Evolutionary conservation across 2,329 filamentous ascomycete species (phyloP).

Genomic region (Sodiomyces alkalinus): DNA sequence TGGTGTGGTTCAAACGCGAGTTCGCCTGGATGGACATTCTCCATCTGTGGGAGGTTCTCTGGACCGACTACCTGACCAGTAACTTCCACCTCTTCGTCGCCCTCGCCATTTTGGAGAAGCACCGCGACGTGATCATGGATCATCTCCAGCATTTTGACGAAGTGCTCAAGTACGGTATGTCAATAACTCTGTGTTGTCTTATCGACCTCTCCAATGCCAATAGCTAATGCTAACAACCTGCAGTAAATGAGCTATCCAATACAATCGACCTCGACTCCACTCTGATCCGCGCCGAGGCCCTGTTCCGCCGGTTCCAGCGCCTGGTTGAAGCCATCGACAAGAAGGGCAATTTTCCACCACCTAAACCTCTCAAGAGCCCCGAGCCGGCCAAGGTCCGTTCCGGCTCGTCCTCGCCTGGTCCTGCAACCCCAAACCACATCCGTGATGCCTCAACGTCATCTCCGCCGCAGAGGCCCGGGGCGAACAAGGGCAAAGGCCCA

Average conservation of each 20-base stretch:
- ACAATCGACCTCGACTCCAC: slow-evolving; percentile 84
- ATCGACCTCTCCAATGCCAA: background rate
- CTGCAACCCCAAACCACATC: too few species aligned
- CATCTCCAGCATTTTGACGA: slow-evolving; percentile 93
- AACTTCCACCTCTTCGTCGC: slow-evolving; percentile 94
- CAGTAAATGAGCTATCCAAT: slow-evolving; percentile 87
- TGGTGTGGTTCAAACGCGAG: slow-evolving; percentile 98
- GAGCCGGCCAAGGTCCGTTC: slow-evolving; percentile 5
- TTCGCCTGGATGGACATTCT: slow-evolving; percentile 82
- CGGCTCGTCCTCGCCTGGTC: background rate
- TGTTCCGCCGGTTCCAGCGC: slow-evolving; percentile 79
- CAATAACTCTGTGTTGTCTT: too few species aligned
- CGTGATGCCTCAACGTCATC: slow-evolving; percentile 9
- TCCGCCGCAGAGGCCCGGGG: slow-evolving; percentile 4
- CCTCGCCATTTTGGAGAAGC: slow-evolving; percentile 86
- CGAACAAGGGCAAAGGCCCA: slow-evolving; percentile 13
- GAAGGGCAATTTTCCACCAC: slow-evolving; percentile 67
- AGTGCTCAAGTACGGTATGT: slow-evolving; percentile 83
- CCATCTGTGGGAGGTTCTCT: slow-evolving; percentile 79
- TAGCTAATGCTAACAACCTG: slow-evolving; percentile 5
- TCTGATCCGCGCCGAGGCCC: slow-evolving; percentile 70
- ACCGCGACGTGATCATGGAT: slow-evolving; percentile 89
- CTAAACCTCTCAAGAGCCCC: slow-evolving; percentile 12
- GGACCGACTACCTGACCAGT: slow-evolving; percentile 82
- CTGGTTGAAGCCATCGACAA: slow-evolving; percentile 87